Percentiles rank a stretch among this genome's conserved stretches.
phyloP scores from a whole-genome alignment of 2,329 filamentous ascomycete species.

The Cladosporium velox region DNA sequence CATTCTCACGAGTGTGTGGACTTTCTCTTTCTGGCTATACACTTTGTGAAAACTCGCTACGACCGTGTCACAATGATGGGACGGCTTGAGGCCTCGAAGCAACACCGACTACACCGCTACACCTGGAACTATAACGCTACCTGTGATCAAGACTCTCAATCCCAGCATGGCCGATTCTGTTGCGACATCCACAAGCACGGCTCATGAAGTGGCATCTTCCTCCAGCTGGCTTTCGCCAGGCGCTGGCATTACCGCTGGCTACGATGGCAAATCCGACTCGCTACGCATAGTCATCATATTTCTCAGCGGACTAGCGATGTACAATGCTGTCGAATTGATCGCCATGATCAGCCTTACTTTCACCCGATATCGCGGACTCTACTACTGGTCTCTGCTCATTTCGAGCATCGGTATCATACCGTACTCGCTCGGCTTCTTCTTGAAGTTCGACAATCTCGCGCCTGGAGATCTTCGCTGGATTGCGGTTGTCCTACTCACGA shows the following conservation, averaged over 20 bases:
- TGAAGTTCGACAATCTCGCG: conserved; percentile 46
- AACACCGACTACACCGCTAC: conserved; percentile 2
- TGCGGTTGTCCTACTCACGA: conserved; percentile 33
- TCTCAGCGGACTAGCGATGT: conserved; percentile 37
- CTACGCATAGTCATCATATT: conserved; percentile 36
- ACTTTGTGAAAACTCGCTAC: neutral
- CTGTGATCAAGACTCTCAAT: neutral
- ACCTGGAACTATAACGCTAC: neutral
- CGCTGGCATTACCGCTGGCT: conserved; percentile 33
- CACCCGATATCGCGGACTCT: conserved; percentile 49
- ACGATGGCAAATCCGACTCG: conserved; percentile 32
- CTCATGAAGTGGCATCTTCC: conserved; percentile 15
- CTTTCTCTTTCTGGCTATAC: neutral
- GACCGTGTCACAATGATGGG: conserved; percentile 11
- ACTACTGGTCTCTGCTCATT: conserved; percentile 53
- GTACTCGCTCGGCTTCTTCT: conserved; percentile 51
- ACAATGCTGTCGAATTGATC: conserved; percentile 49
- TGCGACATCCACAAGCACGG: conserved; percentile 9
- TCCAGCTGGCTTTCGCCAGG: conserved; percentile 33
- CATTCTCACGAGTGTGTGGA: neutral
- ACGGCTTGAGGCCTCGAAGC: neutral
- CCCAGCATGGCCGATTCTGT: conserved; percentile 13
- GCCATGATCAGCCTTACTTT: conserved; percentile 52
- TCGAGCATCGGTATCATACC: conserved; percentile 49
- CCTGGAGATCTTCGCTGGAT: conserved; percentile 34